A percentile compares a stretch with the other conserved stretches of the same genome.
Evolutionary conservation across 805 yeast genomes (phyloP).

Genomic region (Blastobotrys parvus): DNA sequence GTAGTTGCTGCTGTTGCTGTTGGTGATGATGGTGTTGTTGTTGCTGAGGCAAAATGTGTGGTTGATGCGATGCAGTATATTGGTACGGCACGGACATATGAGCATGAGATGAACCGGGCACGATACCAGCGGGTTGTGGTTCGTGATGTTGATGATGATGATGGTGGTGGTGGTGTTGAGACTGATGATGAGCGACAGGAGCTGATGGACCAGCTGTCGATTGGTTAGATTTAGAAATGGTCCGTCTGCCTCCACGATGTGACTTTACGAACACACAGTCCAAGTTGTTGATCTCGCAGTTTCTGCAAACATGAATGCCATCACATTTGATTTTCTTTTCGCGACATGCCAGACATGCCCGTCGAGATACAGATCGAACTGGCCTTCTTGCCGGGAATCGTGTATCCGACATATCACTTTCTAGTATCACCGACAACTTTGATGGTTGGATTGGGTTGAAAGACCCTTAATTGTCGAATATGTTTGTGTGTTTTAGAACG

Average conservation of each 20-base stretch:
- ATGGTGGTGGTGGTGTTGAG: not conserved
- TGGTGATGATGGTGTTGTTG: too few species aligned
- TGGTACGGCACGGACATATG: not conserved
- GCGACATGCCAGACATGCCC: slow-evolving; percentile 84
- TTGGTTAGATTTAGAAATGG: slow-evolving; percentile 1
- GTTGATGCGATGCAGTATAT: not conserved
- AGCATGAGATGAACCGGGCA: not conserved
- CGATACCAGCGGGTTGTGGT: not conserved
- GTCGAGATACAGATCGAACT: slow-evolving; percentile 23
- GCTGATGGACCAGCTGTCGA: not conserved
- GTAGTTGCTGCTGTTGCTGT: not conserved
- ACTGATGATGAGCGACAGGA: not conserved
- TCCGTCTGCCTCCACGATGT: slow-evolving; percentile 6
- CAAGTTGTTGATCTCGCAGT: slow-evolving; percentile 5
- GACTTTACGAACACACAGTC: slow-evolving; percentile 7
- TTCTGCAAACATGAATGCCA: slow-evolving; percentile 35
- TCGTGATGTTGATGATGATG: not conserved
- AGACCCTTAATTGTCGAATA: too few species aligned
- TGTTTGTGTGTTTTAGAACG: too few species aligned
- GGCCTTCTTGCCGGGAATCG: slow-evolving; percentile 5
- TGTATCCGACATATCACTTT: too few species aligned
- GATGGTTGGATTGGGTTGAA: too few species aligned
- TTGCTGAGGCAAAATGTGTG: not conserved
- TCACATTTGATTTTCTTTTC: slow-evolving; percentile 67
- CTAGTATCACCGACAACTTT: too few species aligned